Conservation (phyloP, 148 eudicot species). For the Vaccinium myrtillus region DNA sequence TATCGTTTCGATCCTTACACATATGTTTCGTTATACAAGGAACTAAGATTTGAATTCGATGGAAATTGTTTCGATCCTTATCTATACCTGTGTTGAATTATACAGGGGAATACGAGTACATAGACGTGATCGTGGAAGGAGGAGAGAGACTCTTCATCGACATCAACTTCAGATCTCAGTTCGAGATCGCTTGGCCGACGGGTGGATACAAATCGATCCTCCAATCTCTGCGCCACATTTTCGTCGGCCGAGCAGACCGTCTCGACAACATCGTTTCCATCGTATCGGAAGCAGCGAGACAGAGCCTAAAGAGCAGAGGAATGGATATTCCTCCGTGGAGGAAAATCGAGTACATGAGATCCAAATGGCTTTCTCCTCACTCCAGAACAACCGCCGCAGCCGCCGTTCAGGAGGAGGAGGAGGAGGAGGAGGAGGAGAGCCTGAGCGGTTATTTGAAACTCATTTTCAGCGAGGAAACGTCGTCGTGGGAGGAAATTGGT, state of each 20-base stretch:
- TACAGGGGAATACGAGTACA: conserved; percentile 41
- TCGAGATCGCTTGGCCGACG: conserved; percentile 57
- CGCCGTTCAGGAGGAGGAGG: conserved; percentile 13
- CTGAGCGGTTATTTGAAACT: conserved; percentile 29
- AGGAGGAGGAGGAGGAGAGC: too few species aligned
- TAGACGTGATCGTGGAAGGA: conserved; percentile 34
- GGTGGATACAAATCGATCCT: conserved; percentile 41
- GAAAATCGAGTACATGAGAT: conserved; percentile 46
- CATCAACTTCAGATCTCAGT: conserved; percentile 60
- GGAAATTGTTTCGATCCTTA: background rate
- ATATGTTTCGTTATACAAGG: too few species aligned
- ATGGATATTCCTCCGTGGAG: conserved; percentile 71
- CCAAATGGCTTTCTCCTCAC: conserved; percentile 59
- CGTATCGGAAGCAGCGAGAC: conserved; percentile 46
- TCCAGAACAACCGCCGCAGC: conserved; percentile 21
- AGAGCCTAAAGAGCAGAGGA: conserved; percentile 56
- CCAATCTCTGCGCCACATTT: conserved; percentile 47
- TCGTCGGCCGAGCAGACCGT: conserved; percentile 52
- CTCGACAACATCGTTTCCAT: conserved; percentile 40
- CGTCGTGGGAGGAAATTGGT: background rate
- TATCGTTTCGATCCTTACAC: too few species aligned
- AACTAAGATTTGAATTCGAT: too few species aligned
- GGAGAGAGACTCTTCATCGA: conserved; percentile 49
- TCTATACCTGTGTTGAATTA: background rate
- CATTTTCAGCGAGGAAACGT: conserved; percentile 25